A percentile compares a stretch with the other conserved stretches of the same genome.
These are phyloP conservation scores for Tothia fuscella DNA, from an alignment of 2,329 filamentous ascomycete genomes.

Conservation along the genomic window DNA sequence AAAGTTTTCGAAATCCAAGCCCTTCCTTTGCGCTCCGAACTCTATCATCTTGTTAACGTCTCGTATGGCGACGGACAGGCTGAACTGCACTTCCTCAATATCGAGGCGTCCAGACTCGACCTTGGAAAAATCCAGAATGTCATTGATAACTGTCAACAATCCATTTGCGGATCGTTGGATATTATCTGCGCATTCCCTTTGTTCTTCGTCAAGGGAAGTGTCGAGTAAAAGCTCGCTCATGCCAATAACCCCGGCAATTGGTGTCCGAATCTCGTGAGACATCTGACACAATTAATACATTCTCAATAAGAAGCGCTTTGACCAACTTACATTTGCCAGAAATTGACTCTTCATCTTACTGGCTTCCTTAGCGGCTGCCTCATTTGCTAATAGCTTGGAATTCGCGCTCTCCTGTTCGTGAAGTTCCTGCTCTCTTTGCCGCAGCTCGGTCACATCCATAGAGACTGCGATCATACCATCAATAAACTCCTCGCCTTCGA, in stretches of 20 bases:
- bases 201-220: conserved; percentile 55
- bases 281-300: conserved; percentile 44
- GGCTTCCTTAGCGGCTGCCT: conserved; percentile 67
- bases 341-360: conserved; percentile 72
- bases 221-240: conserved; percentile 67
- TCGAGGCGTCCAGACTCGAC: conserved; percentile 67
- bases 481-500: conserved; percentile 40
- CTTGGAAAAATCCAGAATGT: conserved; percentile 84
- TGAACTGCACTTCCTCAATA: conserved; percentile 72
- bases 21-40: conserved; percentile 71
- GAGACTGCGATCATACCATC: conserved; percentile 68
- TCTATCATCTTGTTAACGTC: conserved; percentile 81
- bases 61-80: conserved; percentile 57
- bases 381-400: conserved; percentile 57
- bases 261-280: conserved; percentile 69
- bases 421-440: conserved; percentile 50
- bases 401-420: conserved; percentile 57
- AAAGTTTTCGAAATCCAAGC: conserved; percentile 57
- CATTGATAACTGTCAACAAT: conserved; percentile 77
- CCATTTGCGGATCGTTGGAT: conserved; percentile 72
- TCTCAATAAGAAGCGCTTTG: background rate
- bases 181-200: conserved; percentile 63
- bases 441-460: conserved; percentile 66
- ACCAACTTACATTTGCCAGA: conserved; percentile 44
- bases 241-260: conserved; percentile 68